These are phyloP conservation scores for Nakazawaea ernobii DNA, from an alignment of 805 yeast species.

Conservation along the genomic window DNA sequence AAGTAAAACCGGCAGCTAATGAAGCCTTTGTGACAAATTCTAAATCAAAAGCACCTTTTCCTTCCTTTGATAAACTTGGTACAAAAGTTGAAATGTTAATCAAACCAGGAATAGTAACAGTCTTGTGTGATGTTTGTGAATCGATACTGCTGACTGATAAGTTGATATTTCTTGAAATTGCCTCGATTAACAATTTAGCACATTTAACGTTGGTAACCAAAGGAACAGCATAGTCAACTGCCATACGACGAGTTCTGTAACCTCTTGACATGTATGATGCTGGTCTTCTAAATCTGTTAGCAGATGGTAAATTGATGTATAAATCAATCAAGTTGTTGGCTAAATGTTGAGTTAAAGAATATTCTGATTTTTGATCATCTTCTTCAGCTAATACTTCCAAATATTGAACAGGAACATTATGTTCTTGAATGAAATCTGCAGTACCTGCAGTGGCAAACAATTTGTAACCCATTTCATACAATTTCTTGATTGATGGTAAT, in stretches of 20 bases:
- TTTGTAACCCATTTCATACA: conserved; percentile 79
- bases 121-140: conserved; percentile 85
- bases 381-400: conserved; percentile 76
- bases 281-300: conserved; percentile 97
- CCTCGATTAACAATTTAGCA: conserved; percentile 94
- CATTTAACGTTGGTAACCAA: conserved; percentile 95
- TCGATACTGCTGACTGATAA: conserved; percentile 73
- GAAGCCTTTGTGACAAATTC: conserved; percentile 66
- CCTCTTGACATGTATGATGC: conserved; percentile 97
- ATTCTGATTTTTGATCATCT: conserved; percentile 81
- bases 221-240: conserved; percentile 97
- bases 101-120: conserved; percentile 80
- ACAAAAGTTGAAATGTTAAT: conserved; percentile 76
- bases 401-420: conserved; percentile 89
- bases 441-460: conserved; percentile 98
- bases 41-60: conserved; percentile 45
- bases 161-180: conserved; percentile 67
- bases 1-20: conserved; percentile 83
- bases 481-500: conserved; percentile 77
- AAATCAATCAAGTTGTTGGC: conserved; percentile 95
- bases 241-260: conserved; percentile 98
- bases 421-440: conserved; percentile 95
- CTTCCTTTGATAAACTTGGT: conserved; percentile 51
- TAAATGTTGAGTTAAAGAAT: conserved; percentile 91
- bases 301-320: conserved; percentile 93